These are phyloP conservation scores for Aspergillus cavernicola DNA, from an alignment of 495 filamentous ascomycete species.

Conservation along the genomic window DNA sequence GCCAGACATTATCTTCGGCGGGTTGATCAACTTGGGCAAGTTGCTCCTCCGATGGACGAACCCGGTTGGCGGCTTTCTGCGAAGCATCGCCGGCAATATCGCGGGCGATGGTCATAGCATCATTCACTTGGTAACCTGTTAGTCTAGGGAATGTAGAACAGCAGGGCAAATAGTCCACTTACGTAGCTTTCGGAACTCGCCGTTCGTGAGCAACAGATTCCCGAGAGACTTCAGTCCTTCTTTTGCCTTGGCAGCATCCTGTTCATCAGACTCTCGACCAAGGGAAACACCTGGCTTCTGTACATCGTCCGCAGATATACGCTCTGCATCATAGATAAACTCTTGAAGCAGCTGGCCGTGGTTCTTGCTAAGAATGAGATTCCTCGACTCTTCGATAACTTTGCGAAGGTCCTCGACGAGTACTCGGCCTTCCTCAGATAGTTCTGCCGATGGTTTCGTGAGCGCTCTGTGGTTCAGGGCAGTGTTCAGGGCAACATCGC, in stretches of 20 bases:
- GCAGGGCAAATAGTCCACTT: slow-evolving; percentile 32
- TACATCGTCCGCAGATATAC: slow-evolving; percentile 58
- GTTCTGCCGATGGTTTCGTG: slow-evolving; percentile 65
- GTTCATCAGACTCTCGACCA: slow-evolving; percentile 68
- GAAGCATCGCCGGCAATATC: slow-evolving; percentile 92
- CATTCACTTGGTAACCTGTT: slow-evolving; percentile 59
- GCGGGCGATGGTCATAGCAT: slow-evolving; percentile 76
- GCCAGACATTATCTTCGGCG: slow-evolving; percentile 89
- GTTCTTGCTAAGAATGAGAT: slow-evolving; percentile 90
- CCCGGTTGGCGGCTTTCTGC: slow-evolving; percentile 68
- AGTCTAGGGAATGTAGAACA: slow-evolving; percentile 12
- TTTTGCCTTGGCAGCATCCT: slow-evolving; percentile 75
- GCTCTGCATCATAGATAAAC: slow-evolving; percentile 89
- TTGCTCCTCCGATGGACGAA: slow-evolving; percentile 77
- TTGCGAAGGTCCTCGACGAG: slow-evolving; percentile 74
- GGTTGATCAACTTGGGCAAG: slow-evolving; percentile 74
- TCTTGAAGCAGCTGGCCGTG: slow-evolving; percentile 91
- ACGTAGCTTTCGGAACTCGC: slow-evolving; percentile 93
- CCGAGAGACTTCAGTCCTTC: slow-evolving; percentile 88
- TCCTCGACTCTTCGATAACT: slow-evolving; percentile 85
- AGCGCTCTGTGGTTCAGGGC: slow-evolving; percentile 66
- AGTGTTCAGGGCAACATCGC: slow-evolving; percentile 88
- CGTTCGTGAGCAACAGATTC: slow-evolving; percentile 88
- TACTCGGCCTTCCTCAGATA: slow-evolving; percentile 74
- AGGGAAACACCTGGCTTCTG: slow-evolving; percentile 61